These are phyloP conservation scores for Rhizophagus prolifer DNA, from an alignment of 192 early-diverging fungal genomes.

Conservation along the genomic window DNA sequence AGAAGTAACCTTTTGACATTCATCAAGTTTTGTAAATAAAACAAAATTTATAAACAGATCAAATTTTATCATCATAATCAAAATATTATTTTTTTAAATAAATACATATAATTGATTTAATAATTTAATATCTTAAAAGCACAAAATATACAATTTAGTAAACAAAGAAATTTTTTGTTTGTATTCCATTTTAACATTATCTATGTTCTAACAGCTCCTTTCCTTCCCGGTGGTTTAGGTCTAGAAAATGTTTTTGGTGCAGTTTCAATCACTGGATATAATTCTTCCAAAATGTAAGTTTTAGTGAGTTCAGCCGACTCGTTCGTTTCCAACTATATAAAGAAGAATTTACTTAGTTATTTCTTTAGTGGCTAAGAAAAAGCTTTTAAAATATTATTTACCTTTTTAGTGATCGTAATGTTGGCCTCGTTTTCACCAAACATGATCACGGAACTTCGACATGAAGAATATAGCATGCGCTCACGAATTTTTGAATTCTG, in stretches of 20 bases:
- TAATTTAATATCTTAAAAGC: too few relatives aligned
- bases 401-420: slow-evolving; percentile 62
- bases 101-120: too few relatives aligned
- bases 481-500: slow-evolving; percentile 76
- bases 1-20: too few relatives aligned
- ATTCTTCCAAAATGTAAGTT: slow-evolving; percentile 53
- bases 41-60: too few relatives aligned
- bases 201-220: background rate
- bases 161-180: too few relatives aligned
- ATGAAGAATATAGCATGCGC: slow-evolving; percentile 89
- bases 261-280: slow-evolving; percentile 37
- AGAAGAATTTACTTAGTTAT: background rate
- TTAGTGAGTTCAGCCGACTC: slow-evolving; percentile 57
- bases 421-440: slow-evolving; percentile 54
- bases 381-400: slow-evolving; percentile 11
- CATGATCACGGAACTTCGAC: slow-evolving; percentile 58
- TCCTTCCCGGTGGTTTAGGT: slow-evolving; percentile 23
- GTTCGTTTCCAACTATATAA: slow-evolving; percentile 58
- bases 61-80: too few relatives aligned
- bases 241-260: background rate
- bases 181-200: too few relatives aligned
- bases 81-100: too few relatives aligned
- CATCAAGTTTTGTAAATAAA: too few relatives aligned
- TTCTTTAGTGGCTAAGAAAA: background rate
- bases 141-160: too few relatives aligned